phyloP scores from a whole-genome alignment of 2,329 filamentous ascomycete species.

The Raffaelea ambrosiae region DNA sequence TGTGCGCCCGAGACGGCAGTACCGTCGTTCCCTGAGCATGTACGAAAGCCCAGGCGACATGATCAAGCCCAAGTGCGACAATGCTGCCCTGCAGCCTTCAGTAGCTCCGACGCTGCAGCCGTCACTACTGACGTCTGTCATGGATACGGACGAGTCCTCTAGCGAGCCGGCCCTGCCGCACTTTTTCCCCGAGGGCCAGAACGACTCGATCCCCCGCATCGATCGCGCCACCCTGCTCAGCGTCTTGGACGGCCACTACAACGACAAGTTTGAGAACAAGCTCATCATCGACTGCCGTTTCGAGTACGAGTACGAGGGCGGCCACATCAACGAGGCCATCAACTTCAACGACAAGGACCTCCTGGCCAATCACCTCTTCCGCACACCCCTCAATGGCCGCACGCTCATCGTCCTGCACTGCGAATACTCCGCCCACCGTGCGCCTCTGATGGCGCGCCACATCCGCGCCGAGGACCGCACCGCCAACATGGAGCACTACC shows the following conservation, averaged over 20 bases:
- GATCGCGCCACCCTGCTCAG: conserved; percentile 71
- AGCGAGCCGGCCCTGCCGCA: conserved; percentile 72
- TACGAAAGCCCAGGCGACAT: conserved; percentile 88
- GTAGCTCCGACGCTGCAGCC: conserved; percentile 36
- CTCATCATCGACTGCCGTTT: conserved; percentile 95
- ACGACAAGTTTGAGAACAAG: conserved; percentile 66
- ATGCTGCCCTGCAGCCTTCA: conserved; percentile 29
- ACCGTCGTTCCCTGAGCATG: conserved; percentile 92
- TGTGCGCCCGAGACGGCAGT: conserved; percentile 74
- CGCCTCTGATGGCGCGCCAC: conserved; percentile 91
- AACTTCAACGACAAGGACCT: conserved; percentile 97
- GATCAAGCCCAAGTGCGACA: conserved; percentile 67
- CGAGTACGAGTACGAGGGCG: conserved; percentile 96
- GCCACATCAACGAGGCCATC: conserved; percentile 85
- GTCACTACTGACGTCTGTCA: conserved; percentile 61
- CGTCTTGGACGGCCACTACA: conserved; percentile 80
- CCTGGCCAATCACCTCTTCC: conserved; percentile 71
- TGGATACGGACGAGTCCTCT: conserved; percentile 67
- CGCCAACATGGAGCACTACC: conserved; percentile 78
- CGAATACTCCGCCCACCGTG: conserved; percentile 95
- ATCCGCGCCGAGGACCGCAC: conserved; percentile 83
- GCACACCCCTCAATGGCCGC: conserved; percentile 54
- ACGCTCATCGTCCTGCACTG: conserved; percentile 91
- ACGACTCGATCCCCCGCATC: conserved; percentile 84
- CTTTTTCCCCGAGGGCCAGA: conserved; percentile 70